These are phyloP conservation scores for Warburgia ugandensis DNA, from an alignment of 164 flowering plant species.

Conservation along the genomic window DNA sequence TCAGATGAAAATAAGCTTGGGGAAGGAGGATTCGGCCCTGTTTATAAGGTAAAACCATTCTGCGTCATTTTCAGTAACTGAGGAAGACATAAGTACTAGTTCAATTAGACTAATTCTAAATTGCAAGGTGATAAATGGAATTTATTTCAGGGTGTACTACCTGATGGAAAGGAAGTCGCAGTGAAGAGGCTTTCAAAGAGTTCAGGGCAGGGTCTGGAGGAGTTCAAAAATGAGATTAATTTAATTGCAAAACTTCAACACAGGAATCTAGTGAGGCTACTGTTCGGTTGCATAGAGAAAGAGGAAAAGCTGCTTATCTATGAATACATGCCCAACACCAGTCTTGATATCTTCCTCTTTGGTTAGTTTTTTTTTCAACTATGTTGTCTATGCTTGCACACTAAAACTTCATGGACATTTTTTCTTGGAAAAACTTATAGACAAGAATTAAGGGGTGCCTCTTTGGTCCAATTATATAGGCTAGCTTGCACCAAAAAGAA, in stretches of 20 bases:
- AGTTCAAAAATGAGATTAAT: constrained; percentile 29
- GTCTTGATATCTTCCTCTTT: constrained; percentile 27
- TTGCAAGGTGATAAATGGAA: too few species aligned
- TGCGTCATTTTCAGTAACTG: too few species aligned
- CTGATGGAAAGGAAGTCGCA: constrained; percentile 28
- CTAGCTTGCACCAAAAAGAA: too few species aligned
- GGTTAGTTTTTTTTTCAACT: constrained; percentile 16
- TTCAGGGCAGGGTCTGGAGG: constrained; percentile 30
- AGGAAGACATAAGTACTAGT: too few species aligned
- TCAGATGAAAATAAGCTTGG: constrained; percentile 3
- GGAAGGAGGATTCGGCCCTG: neutral
- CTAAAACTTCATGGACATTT: too few species aligned
- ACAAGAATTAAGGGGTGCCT: too few species aligned
- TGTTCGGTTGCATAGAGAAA: constrained; percentile 28
- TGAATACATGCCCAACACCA: constrained; percentile 31
- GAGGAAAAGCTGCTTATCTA: constrained; percentile 36
- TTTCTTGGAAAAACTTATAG: too few species aligned
- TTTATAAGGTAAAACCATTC: constrained; percentile 4
- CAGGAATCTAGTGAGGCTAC: constrained; percentile 31
- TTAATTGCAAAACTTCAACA: constrained; percentile 41
- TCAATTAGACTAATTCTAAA: too few species aligned
- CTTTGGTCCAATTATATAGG: too few species aligned
- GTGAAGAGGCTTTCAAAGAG: constrained; percentile 35
- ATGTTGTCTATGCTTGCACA: too few species aligned
- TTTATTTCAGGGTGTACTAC: constrained; percentile 23